Base-by-base conservation (phyloP, 192 early-diverging fungal genomes). In the Dissophora ornata region DNA sequence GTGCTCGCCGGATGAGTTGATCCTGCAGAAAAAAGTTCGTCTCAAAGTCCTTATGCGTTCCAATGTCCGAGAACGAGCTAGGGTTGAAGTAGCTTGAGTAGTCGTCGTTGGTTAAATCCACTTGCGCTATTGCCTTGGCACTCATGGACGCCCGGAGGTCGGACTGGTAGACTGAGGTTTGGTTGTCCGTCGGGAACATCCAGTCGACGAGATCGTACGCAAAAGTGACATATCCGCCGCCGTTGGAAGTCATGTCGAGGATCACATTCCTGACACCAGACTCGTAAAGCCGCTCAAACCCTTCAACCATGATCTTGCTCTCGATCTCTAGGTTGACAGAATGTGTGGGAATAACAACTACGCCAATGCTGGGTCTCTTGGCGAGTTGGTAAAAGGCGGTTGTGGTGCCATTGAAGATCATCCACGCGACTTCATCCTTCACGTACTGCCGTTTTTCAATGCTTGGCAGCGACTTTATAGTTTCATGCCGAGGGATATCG, bases 171-270 rank as follows among this genome's bases (percentile, higher is more conserved):
- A 77, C 65, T 0, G 73, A 67, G 0, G 73, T 52, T 2, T n/a
- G 19, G 29, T 59, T 57, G 13, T 61, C 57, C 3, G 48, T 10
- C 0, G 73, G 73, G 46, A 77, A 77, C 64, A 77, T 67, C 73
- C 64, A 77, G 19, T 77, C 73, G 9, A 77, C 65, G 10, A 77
- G 58, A 21, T 77, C 73, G 56, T 74, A 74, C 15, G 70, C 70
- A 21, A 74, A 74, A 18, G 50, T 65, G 29, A 74, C 70, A 28
- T 74, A 74, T 13, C 73, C 73, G 34, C 73, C 73, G 22, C 73
- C 73, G 26, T 77, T 77, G n/a, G 32, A 36, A 0, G 73, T 62
- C 34, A 77, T 18, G 40, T 77, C 73, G 28, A 77, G 36, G 46
- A 77, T 77, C 0, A 77, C 32, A 28, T 77, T 77, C 19, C 52